Conservation (phyloP, 805 yeast genomes). For the Yarrowia alimentaria region DNA sequence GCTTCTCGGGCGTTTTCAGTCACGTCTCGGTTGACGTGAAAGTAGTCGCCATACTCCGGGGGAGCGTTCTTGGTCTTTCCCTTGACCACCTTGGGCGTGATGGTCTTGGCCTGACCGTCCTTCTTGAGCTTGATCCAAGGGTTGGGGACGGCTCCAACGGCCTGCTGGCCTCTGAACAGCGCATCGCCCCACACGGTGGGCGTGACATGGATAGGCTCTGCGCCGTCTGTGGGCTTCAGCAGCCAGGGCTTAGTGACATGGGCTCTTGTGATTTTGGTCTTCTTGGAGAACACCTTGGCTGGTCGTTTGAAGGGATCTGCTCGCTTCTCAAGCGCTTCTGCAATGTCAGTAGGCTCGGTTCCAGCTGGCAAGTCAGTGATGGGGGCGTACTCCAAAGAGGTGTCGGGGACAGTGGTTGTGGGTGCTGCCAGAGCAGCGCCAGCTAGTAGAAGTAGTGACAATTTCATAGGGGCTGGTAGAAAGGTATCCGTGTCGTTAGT, state of each 20-base stretch:
- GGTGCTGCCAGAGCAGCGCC: conserved; percentile 7
- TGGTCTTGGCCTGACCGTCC: conserved; percentile 76
- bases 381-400: conserved; percentile 4
- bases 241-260: conserved; percentile 20
- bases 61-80: conserved; percentile 63
- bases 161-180: conserved; percentile 56
- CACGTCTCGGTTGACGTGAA: conserved; percentile 64
- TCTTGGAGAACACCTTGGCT: conserved; percentile 23
- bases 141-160: conserved; percentile 53
- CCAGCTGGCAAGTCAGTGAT: conserved; percentile 15
- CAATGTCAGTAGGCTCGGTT: conserved; percentile 13
- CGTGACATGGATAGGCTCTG: conserved; percentile 44
- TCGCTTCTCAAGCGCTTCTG: conserved; percentile 23
- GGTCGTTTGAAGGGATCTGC: conserved; percentile 19
- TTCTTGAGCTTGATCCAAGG: conserved; percentile 80
- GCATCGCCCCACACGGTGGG: conserved; percentile 66
- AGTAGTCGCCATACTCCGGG: conserved; percentile 76
- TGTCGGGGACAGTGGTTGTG: conserved; percentile 7
- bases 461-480: conserved; percentile 1
- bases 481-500: background rate
- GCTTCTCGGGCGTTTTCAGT: conserved; percentile 58
- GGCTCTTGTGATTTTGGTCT: conserved; percentile 16
- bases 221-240: conserved; percentile 13
- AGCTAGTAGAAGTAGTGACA: conserved; percentile 15
- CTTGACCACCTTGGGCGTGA: conserved; percentile 62